phyloP scores from a whole-genome alignment of 116 monocot species.

The Phalaenopsis hybrid region DNA sequence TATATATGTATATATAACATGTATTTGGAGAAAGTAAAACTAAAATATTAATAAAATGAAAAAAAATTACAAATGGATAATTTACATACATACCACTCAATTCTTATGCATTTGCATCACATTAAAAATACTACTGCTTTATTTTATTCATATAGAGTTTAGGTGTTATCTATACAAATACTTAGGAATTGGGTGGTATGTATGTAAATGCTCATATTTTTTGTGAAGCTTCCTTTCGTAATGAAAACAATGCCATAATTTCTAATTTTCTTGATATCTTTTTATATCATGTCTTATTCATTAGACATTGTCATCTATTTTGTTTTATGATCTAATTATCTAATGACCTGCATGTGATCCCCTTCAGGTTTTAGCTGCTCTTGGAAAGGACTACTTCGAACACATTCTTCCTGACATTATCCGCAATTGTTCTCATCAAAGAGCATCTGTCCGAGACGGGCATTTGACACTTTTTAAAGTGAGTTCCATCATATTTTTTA shows the following conservation, averaged over 20 bases:
- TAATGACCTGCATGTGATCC: not conserved
- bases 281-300: not conserved
- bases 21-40: too few relatives aligned
- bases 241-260: not conserved
- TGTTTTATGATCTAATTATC: not conserved
- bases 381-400: slow-evolving; percentile 94
- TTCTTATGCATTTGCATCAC: too few relatives aligned
- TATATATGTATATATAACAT: too few relatives aligned
- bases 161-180: too few relatives aligned
- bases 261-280: not conserved
- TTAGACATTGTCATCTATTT: not conserved
- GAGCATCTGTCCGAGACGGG: slow-evolving; percentile 93
- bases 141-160: too few relatives aligned
- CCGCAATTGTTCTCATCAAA: slow-evolving; percentile 86
- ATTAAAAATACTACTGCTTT: too few relatives aligned
- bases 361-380: slow-evolving; percentile 86
- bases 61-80: too few relatives aligned
- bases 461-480: slow-evolving; percentile 94
- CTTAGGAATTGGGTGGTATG: too few relatives aligned
- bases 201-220: too few relatives aligned
- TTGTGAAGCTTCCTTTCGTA: not conserved
- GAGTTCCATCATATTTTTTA: not conserved
- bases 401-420: slow-evolving; percentile 85
- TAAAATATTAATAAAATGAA: too few relatives aligned
- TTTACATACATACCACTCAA: too few relatives aligned